Percentiles rank a stretch among this genome's conserved stretches.
Evolutionary conservation across 1,284 basidiomycete species (phyloP).

Genomic region (Melampsora americana): DNA sequence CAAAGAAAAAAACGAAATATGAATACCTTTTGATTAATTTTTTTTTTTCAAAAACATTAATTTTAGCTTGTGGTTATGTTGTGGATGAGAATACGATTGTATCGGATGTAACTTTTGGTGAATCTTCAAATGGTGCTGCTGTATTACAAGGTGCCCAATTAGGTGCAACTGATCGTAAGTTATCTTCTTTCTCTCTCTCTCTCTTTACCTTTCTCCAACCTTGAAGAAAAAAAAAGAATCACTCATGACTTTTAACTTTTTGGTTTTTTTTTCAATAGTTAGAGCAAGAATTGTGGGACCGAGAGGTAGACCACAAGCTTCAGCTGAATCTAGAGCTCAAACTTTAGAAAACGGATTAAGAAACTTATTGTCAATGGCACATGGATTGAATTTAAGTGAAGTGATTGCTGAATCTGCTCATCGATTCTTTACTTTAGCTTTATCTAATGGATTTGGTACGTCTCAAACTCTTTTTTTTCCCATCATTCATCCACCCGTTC

Average conservation of each 20-base stretch:
- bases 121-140: constrained; percentile 84
- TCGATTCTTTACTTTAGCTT: constrained; percentile 85
- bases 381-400: constrained; percentile 72
- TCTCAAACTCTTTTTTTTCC: constrained; percentile 71
- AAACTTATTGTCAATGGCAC: constrained; percentile 76
- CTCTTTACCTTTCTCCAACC: constrained; percentile 4
- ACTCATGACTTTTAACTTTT: constrained; percentile 12
- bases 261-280: constrained; percentile 58
- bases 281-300: constrained; percentile 74
- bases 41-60: constrained; percentile 48
- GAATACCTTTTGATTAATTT: constrained; percentile 50
- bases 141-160: constrained; percentile 94
- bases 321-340: constrained; percentile 12
- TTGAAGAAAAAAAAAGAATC: background rate
- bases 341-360: constrained; percentile 63
- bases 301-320: constrained; percentile 58
- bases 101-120: constrained; percentile 87
- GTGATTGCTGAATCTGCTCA: constrained; percentile 76
- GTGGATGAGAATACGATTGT: constrained; percentile 93
- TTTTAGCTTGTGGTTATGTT: constrained; percentile 58
- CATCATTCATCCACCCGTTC: background rate
- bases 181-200: constrained; percentile 12
- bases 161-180: constrained; percentile 83
- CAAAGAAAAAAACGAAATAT: too few species aligned
- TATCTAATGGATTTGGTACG: constrained; percentile 63